Evolutionary conservation across 441 rosid genomes (phyloP).

Genomic region (Macaranga tanarius): DNA sequence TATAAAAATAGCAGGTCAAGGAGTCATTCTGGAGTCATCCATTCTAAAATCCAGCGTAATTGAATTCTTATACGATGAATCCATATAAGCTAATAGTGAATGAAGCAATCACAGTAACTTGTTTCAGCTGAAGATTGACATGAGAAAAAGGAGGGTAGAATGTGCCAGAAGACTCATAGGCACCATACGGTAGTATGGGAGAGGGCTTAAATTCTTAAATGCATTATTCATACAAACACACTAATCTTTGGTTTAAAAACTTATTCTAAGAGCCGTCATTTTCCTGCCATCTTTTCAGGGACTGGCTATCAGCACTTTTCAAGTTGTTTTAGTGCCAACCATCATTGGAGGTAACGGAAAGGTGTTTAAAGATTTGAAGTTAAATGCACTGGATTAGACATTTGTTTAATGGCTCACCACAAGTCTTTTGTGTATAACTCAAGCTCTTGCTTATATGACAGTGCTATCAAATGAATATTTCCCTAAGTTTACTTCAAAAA

Average conservation of each 20-base stretch:
- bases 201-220: background rate
- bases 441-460: slow-evolving; percentile 35
- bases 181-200: background rate
- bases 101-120: background rate
- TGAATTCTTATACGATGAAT: background rate
- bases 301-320: slow-evolving; percentile 90
- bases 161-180: background rate
- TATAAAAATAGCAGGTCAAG: background rate
- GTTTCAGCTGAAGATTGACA: slow-evolving; percentile 3
- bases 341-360: slow-evolving; percentile 64
- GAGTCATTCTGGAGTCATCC: background rate
- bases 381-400: slow-evolving; percentile 15
- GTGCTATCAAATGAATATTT: slow-evolving; percentile 88
- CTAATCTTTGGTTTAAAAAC: slow-evolving; percentile 8
- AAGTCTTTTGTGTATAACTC: background rate
- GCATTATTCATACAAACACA: background rate
- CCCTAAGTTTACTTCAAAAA: slow-evolving; percentile 83
- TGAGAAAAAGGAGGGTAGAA: background rate
- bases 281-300: slow-evolving; percentile 50
- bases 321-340: slow-evolving; percentile 90
- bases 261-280: slow-evolving; percentile 12
- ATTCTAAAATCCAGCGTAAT: slow-evolving; percentile 3
- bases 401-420: slow-evolving; percentile 1
- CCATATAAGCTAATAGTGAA: background rate
- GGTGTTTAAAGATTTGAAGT: slow-evolving; percentile 4